phyloP scores from a whole-genome alignment of 2,329 filamentous ascomycete species.

The Capronia americana region DNA sequence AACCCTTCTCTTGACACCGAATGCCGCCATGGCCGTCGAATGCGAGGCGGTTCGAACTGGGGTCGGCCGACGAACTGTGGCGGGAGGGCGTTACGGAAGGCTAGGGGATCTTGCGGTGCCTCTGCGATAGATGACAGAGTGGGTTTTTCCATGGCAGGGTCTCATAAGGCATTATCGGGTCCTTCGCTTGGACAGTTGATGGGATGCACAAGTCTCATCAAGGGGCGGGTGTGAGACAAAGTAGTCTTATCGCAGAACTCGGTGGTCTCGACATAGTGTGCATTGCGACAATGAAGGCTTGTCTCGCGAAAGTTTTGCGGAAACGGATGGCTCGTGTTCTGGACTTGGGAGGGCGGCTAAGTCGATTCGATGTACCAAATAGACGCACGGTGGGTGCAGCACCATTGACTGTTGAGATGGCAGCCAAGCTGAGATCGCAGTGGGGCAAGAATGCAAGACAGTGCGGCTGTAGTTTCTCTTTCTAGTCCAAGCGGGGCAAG shows the following conservation, averaged over 20 bases:
- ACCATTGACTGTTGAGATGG: not conserved
- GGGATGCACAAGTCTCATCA: not conserved
- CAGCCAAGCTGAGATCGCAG: not conserved
- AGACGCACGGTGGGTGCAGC: not conserved
- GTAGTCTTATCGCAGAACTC: not conserved
- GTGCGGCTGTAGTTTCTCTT: not conserved
- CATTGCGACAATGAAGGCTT: not conserved
- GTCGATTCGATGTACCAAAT: not conserved
- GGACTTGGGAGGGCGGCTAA: not conserved
- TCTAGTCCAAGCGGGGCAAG: not conserved
- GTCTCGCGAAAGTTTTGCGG: not conserved
- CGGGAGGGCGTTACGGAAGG: slow-evolving; percentile 9
- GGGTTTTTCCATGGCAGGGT: slow-evolving; percentile 6
- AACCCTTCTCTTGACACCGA: slow-evolving; percentile 26
- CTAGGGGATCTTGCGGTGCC: not conserved
- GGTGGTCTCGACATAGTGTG: not conserved
- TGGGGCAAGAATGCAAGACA: not conserved
- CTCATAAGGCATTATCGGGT: slow-evolving; percentile 9
- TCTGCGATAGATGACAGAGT: slow-evolving; percentile 6
- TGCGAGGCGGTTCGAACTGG: slow-evolving; percentile 11
- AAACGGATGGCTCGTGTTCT: not conserved
- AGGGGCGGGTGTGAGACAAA: not conserved
- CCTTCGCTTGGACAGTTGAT: not conserved
- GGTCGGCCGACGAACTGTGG: slow-evolving; percentile 8
- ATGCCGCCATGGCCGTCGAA: slow-evolving; percentile 37